Evolutionary conservation across 2,329 filamentous ascomycete species (phyloP), one percentile per base, ranked within the genome.

Genomic region (Westerdykella sp.): DNA sequence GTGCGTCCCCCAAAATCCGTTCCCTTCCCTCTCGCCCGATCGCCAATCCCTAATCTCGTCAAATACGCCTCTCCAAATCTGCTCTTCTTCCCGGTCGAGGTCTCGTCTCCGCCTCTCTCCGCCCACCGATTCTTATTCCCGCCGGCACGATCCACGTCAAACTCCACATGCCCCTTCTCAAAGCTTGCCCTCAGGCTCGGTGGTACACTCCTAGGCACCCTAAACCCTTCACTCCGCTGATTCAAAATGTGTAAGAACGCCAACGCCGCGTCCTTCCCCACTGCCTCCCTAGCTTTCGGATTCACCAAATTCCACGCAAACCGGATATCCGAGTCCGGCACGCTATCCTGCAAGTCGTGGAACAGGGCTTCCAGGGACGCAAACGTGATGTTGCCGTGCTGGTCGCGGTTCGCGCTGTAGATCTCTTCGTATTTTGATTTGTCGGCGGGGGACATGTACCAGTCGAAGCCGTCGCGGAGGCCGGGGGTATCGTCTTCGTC

Each of bases 51-150:
- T 32, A 98, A 77, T 11, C 93, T 83, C 48, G 87, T 94, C 44
- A 98, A 79, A 69, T 97, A 98, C 51, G 95, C 87, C 67, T 98
- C 93, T 53, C 93, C 93, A 62, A 98, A 98, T 71, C 95, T 96
- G 56, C 89, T 85, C 72, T 98, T 98, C 62, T 87, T 85, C 45
- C 91, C 90, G 1, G 88, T 93, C 30, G 79, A 72, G 0, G 91
- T 96, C 52, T 79, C 79, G 40, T 94, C 87, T 61, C 90, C 86
- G 38, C 83, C 80, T 50, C 84, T 81, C 48, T 81, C 78, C 2
- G 86, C 88, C 85, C 89, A 95, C 57, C 84, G 81, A 48, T 85
- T 85, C 32, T 14, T 12, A 18, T 18, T 35, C 16, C 10, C 16
- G 32, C 80, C 75, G 2, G 81, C 80, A 2, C 85, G 84, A 66